Evolutionary conservation across 306 rosid genomes (phyloP), one percentile per base, ranked within the genome.

Genomic region (Fragaria nilgerrensis): DNA sequence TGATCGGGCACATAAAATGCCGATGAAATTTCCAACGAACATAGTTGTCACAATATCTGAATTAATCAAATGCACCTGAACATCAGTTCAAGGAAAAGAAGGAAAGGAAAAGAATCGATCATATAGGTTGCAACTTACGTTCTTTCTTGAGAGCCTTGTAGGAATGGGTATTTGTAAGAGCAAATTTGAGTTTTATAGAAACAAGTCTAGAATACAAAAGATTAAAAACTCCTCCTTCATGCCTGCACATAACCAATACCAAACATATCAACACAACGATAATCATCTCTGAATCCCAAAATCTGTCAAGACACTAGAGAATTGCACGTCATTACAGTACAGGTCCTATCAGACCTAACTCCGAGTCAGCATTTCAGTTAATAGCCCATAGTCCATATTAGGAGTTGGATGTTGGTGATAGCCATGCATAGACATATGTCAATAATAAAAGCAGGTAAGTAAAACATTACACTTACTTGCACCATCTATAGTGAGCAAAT

Each of bases 1-100:
- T 0, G 98, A 91, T 72, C 98, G 90, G 39, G 99, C 99, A 77
- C 98, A 96, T 58, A 91, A 9, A 79, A 92, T 86, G 73, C 99
- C 98, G 15, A 96, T 86, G 96, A 96, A 92, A 82, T 96, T 96
- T 77, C 98, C 97, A 27, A 91, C 87, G 58, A 92, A 88, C 97
- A 96, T 89, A 27, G 94, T 89, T 15, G 98, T 92, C 82, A 91
- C 93, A 72, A 92, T 86, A 92, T 96, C 99, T 89, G 92, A 78
- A 75, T 59, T 13, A 17, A 85, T 11, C 45, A 44, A 39, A 74
- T 64, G 25, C 78, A 48, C n/a, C 15, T 87, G 64, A 82, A 78
- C 13, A 62, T 85, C 74, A 41, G 65, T 55, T 22, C 14, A 27
- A 75, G 64, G 69, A 48, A 53, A 67, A 39, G 43, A 20, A 79